These are phyloP conservation scores for Saccharomyces paradoxus DNA, from an alignment of 805 yeast species.

Conservation along the genomic window DNA sequence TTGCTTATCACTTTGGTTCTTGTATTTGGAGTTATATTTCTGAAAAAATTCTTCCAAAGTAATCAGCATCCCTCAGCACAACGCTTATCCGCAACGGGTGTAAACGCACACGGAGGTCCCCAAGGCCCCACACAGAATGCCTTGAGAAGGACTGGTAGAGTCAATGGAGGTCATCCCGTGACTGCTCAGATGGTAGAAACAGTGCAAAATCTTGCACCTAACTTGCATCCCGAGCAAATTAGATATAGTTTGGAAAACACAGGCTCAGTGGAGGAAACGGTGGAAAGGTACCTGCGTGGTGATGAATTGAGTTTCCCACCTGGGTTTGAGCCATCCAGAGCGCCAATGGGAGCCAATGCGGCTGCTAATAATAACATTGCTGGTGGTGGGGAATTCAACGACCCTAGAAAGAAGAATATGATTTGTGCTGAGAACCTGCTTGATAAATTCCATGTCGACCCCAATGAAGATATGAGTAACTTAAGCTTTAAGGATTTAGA, in stretches of 20 bases:
- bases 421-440: slow-evolving; percentile 28
- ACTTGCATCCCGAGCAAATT: slow-evolving; percentile 60
- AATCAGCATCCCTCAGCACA: slow-evolving; percentile 39
- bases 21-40: slow-evolving; percentile 46
- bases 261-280: slow-evolving; percentile 72
- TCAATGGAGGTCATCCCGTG: slow-evolving; percentile 28
- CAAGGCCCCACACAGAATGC: slow-evolving; percentile 2
- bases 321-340: slow-evolving; percentile 15
- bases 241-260: slow-evolving; percentile 63
- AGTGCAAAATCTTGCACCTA: slow-evolving; percentile 77
- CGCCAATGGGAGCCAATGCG: not conserved
- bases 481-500: slow-evolving; percentile 12
- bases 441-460: slow-evolving; percentile 19
- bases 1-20: slow-evolving; percentile 1
- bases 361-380: not conserved
- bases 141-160: slow-evolving; percentile 3
- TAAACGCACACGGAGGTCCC: not conserved
- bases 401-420: slow-evolving; percentile 26
- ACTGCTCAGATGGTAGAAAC: slow-evolving; percentile 70
- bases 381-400: slow-evolving; percentile 5
- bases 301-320: slow-evolving; percentile 57
- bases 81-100: slow-evolving; percentile 5
- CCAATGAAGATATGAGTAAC: slow-evolving; percentile 15
- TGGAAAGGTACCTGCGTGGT: slow-evolving; percentile 57
- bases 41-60: slow-evolving; percentile 60